These are phyloP conservation scores for Amniculicola lignicola DNA, from an alignment of 495 filamentous ascomycete species.

Conservation along the genomic window DNA sequence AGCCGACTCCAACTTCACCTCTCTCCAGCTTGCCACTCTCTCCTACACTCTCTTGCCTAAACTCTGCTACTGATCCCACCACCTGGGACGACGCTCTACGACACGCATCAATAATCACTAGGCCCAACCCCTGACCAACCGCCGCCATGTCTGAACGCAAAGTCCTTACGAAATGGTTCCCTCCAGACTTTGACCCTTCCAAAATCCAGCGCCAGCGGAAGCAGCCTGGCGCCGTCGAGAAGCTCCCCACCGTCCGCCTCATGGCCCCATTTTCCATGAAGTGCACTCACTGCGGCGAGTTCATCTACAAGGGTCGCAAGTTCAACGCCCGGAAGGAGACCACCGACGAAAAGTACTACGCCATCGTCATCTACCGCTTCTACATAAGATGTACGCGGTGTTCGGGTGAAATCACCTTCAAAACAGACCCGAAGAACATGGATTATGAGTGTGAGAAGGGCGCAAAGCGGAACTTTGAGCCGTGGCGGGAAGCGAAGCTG, in stretches of 20 bases:
- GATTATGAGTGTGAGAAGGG: slow-evolving; percentile 86
- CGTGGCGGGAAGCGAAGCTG: slow-evolving; percentile 66
- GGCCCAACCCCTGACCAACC: neutral
- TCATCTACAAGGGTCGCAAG: slow-evolving; percentile 94
- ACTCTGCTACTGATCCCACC: neutral
- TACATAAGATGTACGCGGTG: slow-evolving; percentile 95
- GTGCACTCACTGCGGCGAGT: slow-evolving; percentile 87
- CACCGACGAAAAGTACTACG: slow-evolving; percentile 85
- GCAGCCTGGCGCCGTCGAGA: slow-evolving; percentile 71
- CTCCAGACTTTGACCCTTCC: slow-evolving; percentile 94
- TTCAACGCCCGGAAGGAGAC: slow-evolving; percentile 97
- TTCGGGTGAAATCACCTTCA: slow-evolving; percentile 85
- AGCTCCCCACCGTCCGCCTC: slow-evolving; percentile 84
- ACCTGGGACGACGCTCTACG: neutral
- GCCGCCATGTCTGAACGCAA: slow-evolving; percentile 87
- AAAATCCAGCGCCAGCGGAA: slow-evolving; percentile 67
- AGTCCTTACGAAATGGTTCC: slow-evolving; percentile 76
- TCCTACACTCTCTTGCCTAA: slow-evolving; percentile 11
- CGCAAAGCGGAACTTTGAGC: slow-evolving; percentile 89
- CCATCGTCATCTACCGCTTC: slow-evolving; percentile 87
- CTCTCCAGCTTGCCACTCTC: neutral
- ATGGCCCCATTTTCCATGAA: slow-evolving; percentile 98
- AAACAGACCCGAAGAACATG: slow-evolving; percentile 91
- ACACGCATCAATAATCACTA: no score
- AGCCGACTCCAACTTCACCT: no score